Percentiles rank a stretch among this genome's conserved stretches.
These are phyloP conservation scores for Ambrosiella beaveri DNA, from an alignment of 2,329 filamentous ascomycete genomes.

Conservation along the genomic window DNA sequence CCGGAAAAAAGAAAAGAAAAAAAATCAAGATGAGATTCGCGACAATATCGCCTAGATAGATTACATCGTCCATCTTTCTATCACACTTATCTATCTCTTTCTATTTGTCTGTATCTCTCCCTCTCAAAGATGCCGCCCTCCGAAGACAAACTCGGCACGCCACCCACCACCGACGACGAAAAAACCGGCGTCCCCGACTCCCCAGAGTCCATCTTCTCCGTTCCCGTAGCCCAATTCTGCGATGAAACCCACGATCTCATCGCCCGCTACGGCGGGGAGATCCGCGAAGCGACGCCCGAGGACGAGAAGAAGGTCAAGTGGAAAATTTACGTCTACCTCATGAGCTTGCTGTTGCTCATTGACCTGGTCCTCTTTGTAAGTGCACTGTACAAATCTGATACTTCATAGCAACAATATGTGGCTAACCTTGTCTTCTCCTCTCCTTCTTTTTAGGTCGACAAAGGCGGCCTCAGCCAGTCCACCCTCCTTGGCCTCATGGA, in stretches of 20 bases:
- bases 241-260: constrained; percentile 2
- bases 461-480: constrained; percentile 4
- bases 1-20: too few relatives aligned
- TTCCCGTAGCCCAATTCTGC: neutral
- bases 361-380: constrained; percentile 4
- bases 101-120: too few relatives aligned
- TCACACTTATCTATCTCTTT: too few relatives aligned
- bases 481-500: constrained; percentile 8
- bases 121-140: too few relatives aligned
- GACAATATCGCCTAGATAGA: too few relatives aligned
- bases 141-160: too few relatives aligned
- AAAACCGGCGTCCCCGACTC: neutral
- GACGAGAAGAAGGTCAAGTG: neutral
- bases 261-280: neutral
- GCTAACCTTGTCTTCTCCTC: neutral
- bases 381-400: neutral
- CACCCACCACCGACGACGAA: neutral
- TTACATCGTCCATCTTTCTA: too few relatives aligned
- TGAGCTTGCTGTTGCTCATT: neutral
- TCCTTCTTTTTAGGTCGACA: neutral
- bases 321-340: constrained; percentile 1
- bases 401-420: neutral
- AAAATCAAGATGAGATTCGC: too few relatives aligned
- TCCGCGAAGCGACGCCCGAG: neutral
- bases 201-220: neutral